These are phyloP conservation scores for Maudiozyma saulgeensis DNA, from an alignment of 805 yeast genomes.

Conservation along the genomic window DNA sequence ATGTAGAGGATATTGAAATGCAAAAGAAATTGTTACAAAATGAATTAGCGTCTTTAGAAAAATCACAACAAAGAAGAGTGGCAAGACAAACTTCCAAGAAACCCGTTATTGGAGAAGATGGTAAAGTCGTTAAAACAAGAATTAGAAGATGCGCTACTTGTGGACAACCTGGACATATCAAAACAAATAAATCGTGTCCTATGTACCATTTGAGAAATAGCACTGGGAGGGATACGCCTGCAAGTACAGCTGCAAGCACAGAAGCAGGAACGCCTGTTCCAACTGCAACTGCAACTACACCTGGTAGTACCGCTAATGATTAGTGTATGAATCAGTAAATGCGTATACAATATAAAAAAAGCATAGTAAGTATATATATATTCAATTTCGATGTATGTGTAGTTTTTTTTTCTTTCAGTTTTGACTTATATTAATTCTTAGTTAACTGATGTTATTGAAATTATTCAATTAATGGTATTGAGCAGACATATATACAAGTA, in stretches of 20 bases:
- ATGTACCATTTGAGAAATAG: conserved; percentile 42
- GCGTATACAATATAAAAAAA: background rate
- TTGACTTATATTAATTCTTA: too few species aligned
- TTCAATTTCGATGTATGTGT: too few species aligned
- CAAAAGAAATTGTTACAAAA: conserved; percentile 70
- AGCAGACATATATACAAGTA: too few species aligned
- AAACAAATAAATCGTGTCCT: conserved; percentile 85
- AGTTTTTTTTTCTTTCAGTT: too few species aligned
- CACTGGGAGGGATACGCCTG: background rate
- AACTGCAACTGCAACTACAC: background rate
- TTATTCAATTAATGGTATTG: too few species aligned
- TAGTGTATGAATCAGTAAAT: background rate
- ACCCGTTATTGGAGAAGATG: conserved; percentile 16
- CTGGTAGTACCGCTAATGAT: background rate
- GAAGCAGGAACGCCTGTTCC: background rate
- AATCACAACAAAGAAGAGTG: conserved; percentile 57
- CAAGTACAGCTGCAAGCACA: background rate
- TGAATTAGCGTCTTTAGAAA: conserved; percentile 72
- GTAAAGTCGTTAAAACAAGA: conserved; percentile 28
- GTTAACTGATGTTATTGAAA: too few species aligned
- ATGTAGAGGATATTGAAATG: conserved; percentile 72
- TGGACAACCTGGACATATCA: conserved; percentile 90
- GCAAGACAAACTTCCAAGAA: conserved; percentile 47
- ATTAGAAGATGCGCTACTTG: conserved; percentile 88
- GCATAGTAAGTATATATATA: background rate